Base-by-base conservation (phyloP, 1,139 yeast genomes). In the Suzukiozyma palmioleophila region DNA sequence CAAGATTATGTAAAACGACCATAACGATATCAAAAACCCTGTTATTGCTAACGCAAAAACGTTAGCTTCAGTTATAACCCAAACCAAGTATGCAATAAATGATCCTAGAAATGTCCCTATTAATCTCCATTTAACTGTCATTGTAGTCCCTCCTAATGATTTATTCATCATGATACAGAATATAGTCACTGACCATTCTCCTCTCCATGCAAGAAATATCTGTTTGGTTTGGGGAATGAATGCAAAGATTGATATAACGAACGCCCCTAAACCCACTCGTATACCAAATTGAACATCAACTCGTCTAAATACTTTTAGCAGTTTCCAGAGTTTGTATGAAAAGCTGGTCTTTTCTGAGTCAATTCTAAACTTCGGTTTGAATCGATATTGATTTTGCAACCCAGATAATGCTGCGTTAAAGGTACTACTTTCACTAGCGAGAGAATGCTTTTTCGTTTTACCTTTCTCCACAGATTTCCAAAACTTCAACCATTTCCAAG, bases 101-200 rank as follows among this genome's bases (percentile, higher is more conserved):
- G 90, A 85, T 0, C 96, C 96, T 9, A 83, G 41, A 46, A 81
- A 77, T 0, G 95, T 86, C 0, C 96, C 96, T 13, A 81, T 50
- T 40, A 86, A 70, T 46, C 96, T 69, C 78, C 85, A 81, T 47
- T 83, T 81, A 1, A 84, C 80, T 0, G 94, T 83, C 78, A 81
- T 79, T 12, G 86, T 75, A 0, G 95, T 87, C 0, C 95, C 95
- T 11, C 95, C 96, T n/a, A 85, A 66, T 0, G 90, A 82, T 53
- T 85, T 85, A 53, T 82, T 84, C 92, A 86, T 85, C 69, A 87
- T 84, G 41, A 87, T 83, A 50, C 87, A 80, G 52, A 80, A 87
- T 0, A 90, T 81, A 11, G 85, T 84, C 30, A 87, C 62, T 0
- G 89, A 83, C 96, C 96, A 87, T 57, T 87, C 96, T 12, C 85